A percentile compares a stretch with the other conserved stretches of the same genome.
Conservation (phyloP, 495 filamentous ascomycete species). For the Evernia prunastri region DNA sequence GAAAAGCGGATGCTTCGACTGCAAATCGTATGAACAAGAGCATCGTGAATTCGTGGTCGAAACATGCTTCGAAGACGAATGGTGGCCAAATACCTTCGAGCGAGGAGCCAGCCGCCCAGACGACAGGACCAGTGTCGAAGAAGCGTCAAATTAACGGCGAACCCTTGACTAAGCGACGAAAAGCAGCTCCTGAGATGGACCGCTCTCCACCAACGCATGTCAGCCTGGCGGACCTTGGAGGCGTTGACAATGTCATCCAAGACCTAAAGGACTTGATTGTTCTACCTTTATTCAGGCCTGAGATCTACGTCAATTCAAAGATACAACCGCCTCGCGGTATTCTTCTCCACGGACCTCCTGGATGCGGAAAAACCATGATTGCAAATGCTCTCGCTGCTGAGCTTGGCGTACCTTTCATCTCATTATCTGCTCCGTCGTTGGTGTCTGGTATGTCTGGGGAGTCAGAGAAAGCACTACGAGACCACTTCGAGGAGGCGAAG, state of each 20-base stretch:
- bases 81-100: slow-evolving; percentile 15
- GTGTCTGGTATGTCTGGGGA: slow-evolving; percentile 95
- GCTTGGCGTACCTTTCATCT: slow-evolving; percentile 78
- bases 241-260: slow-evolving; percentile 71
- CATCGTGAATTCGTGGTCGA: slow-evolving; percentile 63
- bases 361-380: slow-evolving; percentile 93
- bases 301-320: slow-evolving; percentile 54
- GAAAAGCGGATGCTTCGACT: slow-evolving; percentile 31
- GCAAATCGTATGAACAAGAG: slow-evolving; percentile 63
- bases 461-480: slow-evolving; percentile 88
- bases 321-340: slow-evolving; percentile 79
- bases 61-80: slow-evolving; percentile 35
- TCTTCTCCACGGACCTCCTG: slow-evolving; percentile 84
- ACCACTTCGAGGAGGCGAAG: slow-evolving; percentile 84
- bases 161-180: slow-evolving; percentile 59
- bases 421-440: slow-evolving; percentile 81
- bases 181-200: slow-evolving; percentile 50
- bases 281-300: slow-evolving; percentile 67
- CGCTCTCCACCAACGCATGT: slow-evolving; percentile 68
- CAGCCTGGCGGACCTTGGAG: slow-evolving; percentile 75
- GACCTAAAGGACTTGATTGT: slow-evolving; percentile 75
- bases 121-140: slow-evolving; percentile 27
- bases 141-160: slow-evolving; percentile 61
- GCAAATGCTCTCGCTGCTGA: slow-evolving; percentile 85
- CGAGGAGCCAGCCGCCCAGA: slow-evolving; percentile 18